Base-by-base conservation (phyloP, 1,284 basidiomycete genomes). In the Pascua guehoae region DNA sequence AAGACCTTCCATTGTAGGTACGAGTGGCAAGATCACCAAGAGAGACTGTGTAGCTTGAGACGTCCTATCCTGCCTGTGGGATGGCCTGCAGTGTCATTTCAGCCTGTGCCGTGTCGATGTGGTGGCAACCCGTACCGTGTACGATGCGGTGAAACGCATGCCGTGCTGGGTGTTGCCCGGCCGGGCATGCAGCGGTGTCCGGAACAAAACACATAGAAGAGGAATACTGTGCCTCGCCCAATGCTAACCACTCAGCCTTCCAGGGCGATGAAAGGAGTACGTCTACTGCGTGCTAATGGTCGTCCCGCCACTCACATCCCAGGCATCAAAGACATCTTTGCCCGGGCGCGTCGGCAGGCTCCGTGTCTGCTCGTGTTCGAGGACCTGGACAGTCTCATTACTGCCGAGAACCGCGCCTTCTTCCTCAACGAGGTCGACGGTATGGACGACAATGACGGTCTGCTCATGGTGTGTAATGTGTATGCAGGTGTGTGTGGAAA, bases 311-410 rank as follows among this genome's bases (percentile, higher is more conserved):
- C 24, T 32, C 24, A 32, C 14, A 45, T 14, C 12, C 17, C 16
- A 43, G 67, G 61, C 5, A 66, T 72, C 49, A 52, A 58, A 1
- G 43, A 56, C 16, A 58, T 76, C 51, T 76, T 76, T 48, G 24
- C 41, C 10, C 60, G 66, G 1, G 74, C 74, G 18, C 58, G 74
- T n/a, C 48, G 51, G 11, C 62, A 71, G 45, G 76, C 88, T 0
- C 88, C 88, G 44, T 90, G 88, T 64, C 81, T 91, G 36, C 68
- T 91, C 52, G 80, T 91, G 57, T 73, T 91, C 5, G 89, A 92
- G 72, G 89, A 92, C 70, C 77, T 91, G 8, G 89, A 91, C 67
- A 86, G 85, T 61, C 79, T 89, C 48, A 87, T 91, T 77, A 87
- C 83, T 59, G 83, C 89, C 66, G 49, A 71, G 10, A 90, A 89